Conservation (phyloP, 805 yeast species). For the Starmerella floricola region DNA sequence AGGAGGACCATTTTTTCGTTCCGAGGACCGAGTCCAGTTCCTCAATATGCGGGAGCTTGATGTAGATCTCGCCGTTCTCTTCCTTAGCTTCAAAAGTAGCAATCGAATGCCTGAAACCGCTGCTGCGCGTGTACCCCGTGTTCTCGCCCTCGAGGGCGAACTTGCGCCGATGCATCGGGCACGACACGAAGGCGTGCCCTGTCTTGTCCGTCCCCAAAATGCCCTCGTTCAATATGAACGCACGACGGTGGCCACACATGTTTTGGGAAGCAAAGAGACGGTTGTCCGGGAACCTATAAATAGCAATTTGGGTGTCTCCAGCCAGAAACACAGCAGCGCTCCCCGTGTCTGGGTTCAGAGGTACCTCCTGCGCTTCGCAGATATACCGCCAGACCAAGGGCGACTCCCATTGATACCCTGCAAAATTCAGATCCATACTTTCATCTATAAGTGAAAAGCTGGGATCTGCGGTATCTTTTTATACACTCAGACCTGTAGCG, state of each 20-base stretch:
- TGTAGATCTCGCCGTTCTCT: constrained; percentile 26
- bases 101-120: constrained; percentile 27
- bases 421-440: constrained; percentile 6
- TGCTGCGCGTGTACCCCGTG: constrained; percentile 28
- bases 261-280: constrained; percentile 31
- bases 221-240: constrained; percentile 32
- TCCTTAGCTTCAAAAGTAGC: constrained; percentile 31
- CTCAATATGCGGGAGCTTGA: constrained; percentile 27
- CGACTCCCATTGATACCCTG: constrained; percentile 24
- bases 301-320: constrained; percentile 32
- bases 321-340: constrained; percentile 28
- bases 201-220: constrained; percentile 28
- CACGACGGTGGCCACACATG: constrained; percentile 34
- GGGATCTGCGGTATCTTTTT: no score
- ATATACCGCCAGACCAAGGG: constrained; percentile 27
- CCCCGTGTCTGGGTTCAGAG: constrained; percentile 26
- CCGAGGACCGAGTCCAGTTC: constrained; percentile 31
- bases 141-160: constrained; percentile 24
- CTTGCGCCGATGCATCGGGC: constrained; percentile 33
- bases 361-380: constrained; percentile 25
- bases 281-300: constrained; percentile 28
- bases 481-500: no score
- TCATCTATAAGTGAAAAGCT: background rate
- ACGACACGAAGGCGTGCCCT: constrained; percentile 28
- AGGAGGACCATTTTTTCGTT: constrained; percentile 27